Base-by-base conservation (phyloP, 2,329 filamentous ascomycete species). In the Mycosphaerella arachidis region DNA sequence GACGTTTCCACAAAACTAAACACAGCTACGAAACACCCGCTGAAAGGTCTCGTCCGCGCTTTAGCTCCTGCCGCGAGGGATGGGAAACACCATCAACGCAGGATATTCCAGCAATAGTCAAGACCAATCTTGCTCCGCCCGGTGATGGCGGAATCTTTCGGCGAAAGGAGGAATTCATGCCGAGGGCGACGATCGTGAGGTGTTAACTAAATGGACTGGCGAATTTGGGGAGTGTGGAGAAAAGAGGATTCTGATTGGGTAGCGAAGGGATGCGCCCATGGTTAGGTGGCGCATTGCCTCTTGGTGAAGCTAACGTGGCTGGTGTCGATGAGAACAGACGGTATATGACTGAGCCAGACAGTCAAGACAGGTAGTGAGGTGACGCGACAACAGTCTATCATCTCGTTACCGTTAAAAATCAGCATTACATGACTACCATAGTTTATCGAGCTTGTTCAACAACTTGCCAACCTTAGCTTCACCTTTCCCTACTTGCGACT, bases 1-100 rank as follows among this genome's bases (percentile, higher is more conserved):
- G 61, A 69, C 7, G 66, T 69, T 10, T 77, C 77, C 0, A 73
- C 24, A 24, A 24, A 24, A 77, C 59, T 80, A 79, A n/a, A n/a
- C 60, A 73, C 73, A 1, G 73, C 76, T 13, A 70, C 71, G 27
- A 79, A 80, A 63, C 76, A 78, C 63, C 77, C 71, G 7, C 66
- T 79, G 13, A 66, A 79, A 1, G 76, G 75, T 7, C 66, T 79
- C 20, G 70, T 72, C 6, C 71, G 76, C 12, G 67, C 72, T 18
- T 62, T 75, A 1, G 75, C 69, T 0, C 72, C 74, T 0, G 62
- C 69, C 0, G 70, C 76, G n/a, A 61, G 69, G 18, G 68, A 71
- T 16, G 68, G 73, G 66, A 69, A 50, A 74, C 54, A 74, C 70
- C 1, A 69, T 78, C 7, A 78, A 78, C 60, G 74, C 74, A 16